phyloP scores from a whole-genome alignment of 225 moss, liverwort and hornwort species.

The Physcomitrium patens region DNA sequence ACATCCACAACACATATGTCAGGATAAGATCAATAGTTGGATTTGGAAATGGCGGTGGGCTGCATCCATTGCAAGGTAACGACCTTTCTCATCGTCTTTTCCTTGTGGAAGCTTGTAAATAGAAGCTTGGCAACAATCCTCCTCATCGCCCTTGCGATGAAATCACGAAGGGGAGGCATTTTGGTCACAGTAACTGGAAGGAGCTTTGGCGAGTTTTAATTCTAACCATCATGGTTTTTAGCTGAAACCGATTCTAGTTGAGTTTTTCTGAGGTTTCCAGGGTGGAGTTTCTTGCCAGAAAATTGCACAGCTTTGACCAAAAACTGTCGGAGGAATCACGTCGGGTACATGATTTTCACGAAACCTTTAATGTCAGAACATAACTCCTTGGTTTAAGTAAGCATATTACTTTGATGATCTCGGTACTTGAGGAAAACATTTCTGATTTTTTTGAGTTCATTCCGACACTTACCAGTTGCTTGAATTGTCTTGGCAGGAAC shows the following conservation, averaged over 20 bases:
- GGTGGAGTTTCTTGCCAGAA: conserved; percentile 34
- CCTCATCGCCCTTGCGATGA: background rate
- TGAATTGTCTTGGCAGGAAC: conserved; percentile 24
- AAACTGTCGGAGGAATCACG: conserved; percentile 2
- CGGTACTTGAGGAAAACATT: background rate
- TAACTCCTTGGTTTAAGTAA: background rate
- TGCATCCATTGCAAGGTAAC: conserved; percentile 60
- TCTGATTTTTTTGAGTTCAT: conserved; percentile 1
- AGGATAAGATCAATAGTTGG: conserved; percentile 53
- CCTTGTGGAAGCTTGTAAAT: background rate
- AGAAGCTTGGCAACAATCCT: conserved; percentile 20
- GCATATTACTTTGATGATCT: background rate
- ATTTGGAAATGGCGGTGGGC: conserved; percentile 87
- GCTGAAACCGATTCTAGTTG: background rate
- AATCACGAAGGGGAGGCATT: background rate
- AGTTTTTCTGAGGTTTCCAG: conserved; percentile 39
- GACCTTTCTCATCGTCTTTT: conserved; percentile 1
- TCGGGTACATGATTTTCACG: conserved; percentile 19
- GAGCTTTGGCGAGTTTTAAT: background rate
- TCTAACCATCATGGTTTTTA: conserved; percentile 2
- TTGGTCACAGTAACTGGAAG: background rate
- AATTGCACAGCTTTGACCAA: conserved; percentile 20
- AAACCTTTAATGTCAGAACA: background rate
- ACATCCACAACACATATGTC: conserved; percentile 31
- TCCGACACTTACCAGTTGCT: conserved; percentile 5